phyloP scores from a whole-genome alignment of 2,329 filamentous ascomycete species.

The Pseudogymnoascus sp. region DNA sequence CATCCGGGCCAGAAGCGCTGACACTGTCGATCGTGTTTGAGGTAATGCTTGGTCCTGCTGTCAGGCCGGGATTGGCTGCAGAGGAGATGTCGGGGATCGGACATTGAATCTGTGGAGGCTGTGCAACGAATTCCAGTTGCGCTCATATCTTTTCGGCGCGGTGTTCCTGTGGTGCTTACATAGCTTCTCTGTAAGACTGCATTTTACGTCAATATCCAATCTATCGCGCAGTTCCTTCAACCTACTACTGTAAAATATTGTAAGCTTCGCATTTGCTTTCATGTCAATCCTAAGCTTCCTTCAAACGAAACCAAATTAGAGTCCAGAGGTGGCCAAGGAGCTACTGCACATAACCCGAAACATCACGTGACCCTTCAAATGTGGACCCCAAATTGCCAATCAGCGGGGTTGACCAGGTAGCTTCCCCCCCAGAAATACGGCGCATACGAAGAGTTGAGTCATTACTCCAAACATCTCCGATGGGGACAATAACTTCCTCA shows the following conservation, averaged over 20 bases:
- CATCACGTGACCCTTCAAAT: neutral
- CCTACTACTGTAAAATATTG: neutral
- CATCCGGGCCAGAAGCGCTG: neutral
- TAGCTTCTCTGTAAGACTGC: neutral
- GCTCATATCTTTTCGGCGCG: neutral
- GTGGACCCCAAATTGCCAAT: neutral
- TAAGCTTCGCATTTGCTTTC: neutral
- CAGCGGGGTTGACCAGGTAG: neutral
- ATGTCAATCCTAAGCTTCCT: neutral
- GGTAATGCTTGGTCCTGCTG: conserved; percentile 2
- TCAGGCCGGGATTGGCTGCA: neutral
- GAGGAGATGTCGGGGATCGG: neutral
- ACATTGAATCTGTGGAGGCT: neutral
- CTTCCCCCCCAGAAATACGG: neutral
- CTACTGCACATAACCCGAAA: neutral
- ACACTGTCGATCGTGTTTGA: neutral
- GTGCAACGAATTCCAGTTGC: neutral
- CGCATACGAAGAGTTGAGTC: neutral
- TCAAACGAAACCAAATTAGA: neutral
- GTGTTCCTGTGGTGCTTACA: neutral
- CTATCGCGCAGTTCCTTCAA: neutral
- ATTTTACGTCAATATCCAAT: neutral
- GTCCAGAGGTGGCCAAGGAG: neutral
- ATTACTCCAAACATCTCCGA: neutral
- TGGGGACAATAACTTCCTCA: neutral